phyloP scores from a whole-genome alignment of 164 flowering plant species.

The Magnolia sinica region DNA sequence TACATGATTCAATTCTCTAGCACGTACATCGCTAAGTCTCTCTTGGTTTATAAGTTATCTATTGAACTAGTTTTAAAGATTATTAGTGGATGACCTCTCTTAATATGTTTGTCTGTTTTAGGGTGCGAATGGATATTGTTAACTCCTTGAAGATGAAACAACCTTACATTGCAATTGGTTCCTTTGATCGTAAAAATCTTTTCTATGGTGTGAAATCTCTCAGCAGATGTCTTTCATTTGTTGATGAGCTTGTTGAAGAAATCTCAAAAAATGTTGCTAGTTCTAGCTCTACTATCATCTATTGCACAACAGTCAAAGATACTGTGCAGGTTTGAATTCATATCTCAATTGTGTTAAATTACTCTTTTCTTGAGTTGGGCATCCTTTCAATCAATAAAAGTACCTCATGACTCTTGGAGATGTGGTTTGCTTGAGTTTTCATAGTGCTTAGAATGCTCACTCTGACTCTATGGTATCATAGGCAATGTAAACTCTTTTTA shows the following conservation, averaged over 20 bases:
- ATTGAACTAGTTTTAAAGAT: neutral
- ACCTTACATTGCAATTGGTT: constrained; percentile 50
- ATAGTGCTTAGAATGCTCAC: no score
- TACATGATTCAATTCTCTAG: neutral
- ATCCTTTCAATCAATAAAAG: neutral
- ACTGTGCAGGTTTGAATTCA: constrained; percentile 42
- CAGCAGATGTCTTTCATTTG: constrained; percentile 29
- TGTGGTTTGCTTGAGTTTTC: neutral
- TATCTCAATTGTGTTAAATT: neutral
- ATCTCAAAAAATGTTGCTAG: constrained; percentile 33
- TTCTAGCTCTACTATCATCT: constrained; percentile 49
- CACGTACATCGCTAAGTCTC: neutral
- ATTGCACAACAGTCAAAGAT: constrained; percentile 63
- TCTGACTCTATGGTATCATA: no score
- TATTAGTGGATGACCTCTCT: neutral
- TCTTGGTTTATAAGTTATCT: neutral
- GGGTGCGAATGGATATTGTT: constrained; percentile 51
- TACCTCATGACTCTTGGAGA: neutral
- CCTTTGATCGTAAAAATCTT: constrained; percentile 59
- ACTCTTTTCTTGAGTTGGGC: neutral
- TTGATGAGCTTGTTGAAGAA: constrained; percentile 47
- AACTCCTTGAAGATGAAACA: constrained; percentile 48
- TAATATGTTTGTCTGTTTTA: constrained; percentile 17
- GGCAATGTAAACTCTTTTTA: no score
- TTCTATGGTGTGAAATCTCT: constrained; percentile 51